Base-by-base conservation (phyloP, 352 stramenopile species). In the Globisporangium okanoganense region DNA sequence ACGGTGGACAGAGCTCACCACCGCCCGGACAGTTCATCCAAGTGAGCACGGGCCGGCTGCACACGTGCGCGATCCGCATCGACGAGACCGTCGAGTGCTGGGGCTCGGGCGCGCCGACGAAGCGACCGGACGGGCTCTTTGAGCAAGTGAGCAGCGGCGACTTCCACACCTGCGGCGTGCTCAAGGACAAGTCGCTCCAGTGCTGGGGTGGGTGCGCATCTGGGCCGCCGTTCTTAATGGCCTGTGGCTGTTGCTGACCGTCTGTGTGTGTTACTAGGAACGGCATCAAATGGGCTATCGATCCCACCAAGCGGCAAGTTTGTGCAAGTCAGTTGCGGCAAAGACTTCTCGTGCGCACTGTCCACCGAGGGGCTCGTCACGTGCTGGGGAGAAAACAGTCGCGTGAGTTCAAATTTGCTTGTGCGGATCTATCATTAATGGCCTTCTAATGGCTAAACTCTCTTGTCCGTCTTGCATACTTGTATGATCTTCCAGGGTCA, bases 21-120 rank as follows among this genome's bases (percentile, higher is more conserved):
- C 79, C 78, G 13, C 27, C 62, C 0, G 72, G 4, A 24, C 67
- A 87, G 29, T 94, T 93, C 62, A 85, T 95, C 43, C 86, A 95
- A 69, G 75, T 95, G 55, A 91, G 78, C 56, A 75, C 65, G 2
- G 86, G 86, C 0, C 71, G 83, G 2, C 74, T 94, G 59, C 86
- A 95, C 58, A 87, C 74, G 10, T 95, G 86, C 47, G 86, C 80
- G 20, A 69, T 95, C 29, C 79, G 69, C 16, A 74, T 91, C 22
- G 85, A 93, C 48, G 85, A 95, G 72, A 88, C 78, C 7, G 56
- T 95, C 40, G 69, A 80, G 56, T 95, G 86, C 62, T 95, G 86
- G 86, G 86, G 86, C 44, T 56, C 73, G 5, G 76, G 79, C 2
- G 76, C 79, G 0, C 72, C 79, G 1, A 64, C 75, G 22, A 74